These are phyloP conservation scores for Quercus engelmannii DNA, from an alignment of 306 rosid species.

Conservation along the genomic window DNA sequence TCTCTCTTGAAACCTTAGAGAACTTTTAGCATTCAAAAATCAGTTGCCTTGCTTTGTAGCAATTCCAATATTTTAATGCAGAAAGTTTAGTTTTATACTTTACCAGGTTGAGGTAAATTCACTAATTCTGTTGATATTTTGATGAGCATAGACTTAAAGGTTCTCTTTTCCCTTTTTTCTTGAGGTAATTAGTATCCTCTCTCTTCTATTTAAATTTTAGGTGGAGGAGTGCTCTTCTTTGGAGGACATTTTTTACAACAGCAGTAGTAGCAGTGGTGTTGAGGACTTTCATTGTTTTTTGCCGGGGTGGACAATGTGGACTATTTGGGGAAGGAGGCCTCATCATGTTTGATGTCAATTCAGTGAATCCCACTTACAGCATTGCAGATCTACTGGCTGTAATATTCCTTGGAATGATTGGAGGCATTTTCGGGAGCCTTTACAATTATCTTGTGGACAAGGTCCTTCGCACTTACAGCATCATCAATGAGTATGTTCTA, in stretches of 20 bases:
- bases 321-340: conserved; percentile 84
- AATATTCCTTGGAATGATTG: conserved; percentile 56
- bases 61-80: neutral
- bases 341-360: conserved; percentile 61
- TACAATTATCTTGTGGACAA: conserved; percentile 71
- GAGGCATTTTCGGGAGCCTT: conserved; percentile 74
- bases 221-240: conserved; percentile 93
- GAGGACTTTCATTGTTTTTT: conserved; percentile 48
- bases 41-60: neutral
- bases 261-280: conserved; percentile 80
- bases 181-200: neutral
- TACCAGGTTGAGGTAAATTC: neutral
- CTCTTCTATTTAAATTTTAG: conserved; percentile 13
- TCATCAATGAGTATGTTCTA: conserved; percentile 60
- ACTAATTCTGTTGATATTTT: neutral
- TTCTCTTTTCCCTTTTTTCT: neutral
- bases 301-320: conserved; percentile 61
- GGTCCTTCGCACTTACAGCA: conserved; percentile 72
- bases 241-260: conserved; percentile 78
- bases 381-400: conserved; percentile 56
- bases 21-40: neutral
- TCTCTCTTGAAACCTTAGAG: neutral
- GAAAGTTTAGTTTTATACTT: neutral
- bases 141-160: neutral
- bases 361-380: conserved; percentile 42